phyloP scores from a whole-genome alignment of 441 rosid species.

The Jatropha multifida region DNA sequence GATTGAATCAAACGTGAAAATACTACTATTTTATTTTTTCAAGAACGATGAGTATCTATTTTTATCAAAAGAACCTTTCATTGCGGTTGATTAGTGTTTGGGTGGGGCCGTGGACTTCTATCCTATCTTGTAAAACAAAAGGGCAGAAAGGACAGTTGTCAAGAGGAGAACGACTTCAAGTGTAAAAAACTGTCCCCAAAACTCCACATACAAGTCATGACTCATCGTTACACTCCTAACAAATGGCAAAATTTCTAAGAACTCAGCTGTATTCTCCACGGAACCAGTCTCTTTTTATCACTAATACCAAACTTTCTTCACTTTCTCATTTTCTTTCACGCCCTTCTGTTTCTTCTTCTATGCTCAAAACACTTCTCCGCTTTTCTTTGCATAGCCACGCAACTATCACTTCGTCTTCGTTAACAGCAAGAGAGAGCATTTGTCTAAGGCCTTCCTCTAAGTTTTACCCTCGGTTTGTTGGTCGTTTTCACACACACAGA shows the following conservation, averaged over 20 bases:
- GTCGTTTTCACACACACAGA: slow-evolving; percentile 37
- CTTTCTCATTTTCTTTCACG: neutral
- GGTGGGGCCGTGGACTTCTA: too few species aligned
- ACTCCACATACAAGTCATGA: slow-evolving; percentile 4
- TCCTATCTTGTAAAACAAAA: too few species aligned
- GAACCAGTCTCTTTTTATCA: neutral
- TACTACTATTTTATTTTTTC: too few species aligned
- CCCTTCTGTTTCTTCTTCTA: slow-evolving; percentile 17
- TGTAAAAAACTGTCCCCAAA: neutral
- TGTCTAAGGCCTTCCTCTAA: neutral
- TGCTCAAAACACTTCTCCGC: slow-evolving; percentile 30
- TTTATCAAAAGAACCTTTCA: too few species aligned
- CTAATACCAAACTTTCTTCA: too few species aligned
- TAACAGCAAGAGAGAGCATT: neutral
- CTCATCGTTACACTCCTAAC: neutral
- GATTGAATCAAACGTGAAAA: too few species aligned
- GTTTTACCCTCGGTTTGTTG: slow-evolving; percentile 20
- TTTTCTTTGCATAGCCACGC: slow-evolving; percentile 29
- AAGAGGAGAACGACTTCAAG: neutral
- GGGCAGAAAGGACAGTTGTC: slow-evolving; percentile 8
- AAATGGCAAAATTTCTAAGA: slow-evolving; percentile 13
- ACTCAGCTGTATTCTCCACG: neutral
- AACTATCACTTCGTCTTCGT: neutral
- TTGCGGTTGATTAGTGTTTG: too few species aligned
- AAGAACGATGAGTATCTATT: too few species aligned